Evolutionary conservation across 2,329 filamentous ascomycete species (phyloP), one percentile per base, ranked within the genome.

Genomic region (Neoarthrinium moseri): DNA sequence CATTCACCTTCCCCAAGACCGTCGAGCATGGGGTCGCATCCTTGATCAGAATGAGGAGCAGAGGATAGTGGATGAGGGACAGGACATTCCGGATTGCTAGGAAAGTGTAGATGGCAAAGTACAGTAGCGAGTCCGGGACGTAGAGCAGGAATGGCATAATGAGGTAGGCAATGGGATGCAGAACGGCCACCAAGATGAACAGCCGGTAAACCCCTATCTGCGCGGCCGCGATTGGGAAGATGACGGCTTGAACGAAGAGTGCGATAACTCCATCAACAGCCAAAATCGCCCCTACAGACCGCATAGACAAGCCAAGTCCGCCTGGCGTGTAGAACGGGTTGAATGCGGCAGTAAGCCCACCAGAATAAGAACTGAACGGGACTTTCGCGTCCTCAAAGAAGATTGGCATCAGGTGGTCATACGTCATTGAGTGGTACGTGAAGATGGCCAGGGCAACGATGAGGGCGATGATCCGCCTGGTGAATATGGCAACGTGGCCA

Each of bases 401-500:
- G 49, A 96, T 96, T 6, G 91, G 91, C 44, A 96, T 75, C 1
- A 96, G 78, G 62, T 95, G 89, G 60, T 96, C 92, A 67, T 89
- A 96, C 0, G 87, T 91, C 91, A 96, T 96, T 29, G 87, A 90
- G 68, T 96, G 91, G 63, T 95, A 95, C 4, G 90, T 94, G 70
- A 95, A 96, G 52, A 96, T 89, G 35, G 87, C 89, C 38, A 96
- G 71, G 2, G 91, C 86, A n/a, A 90, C 60, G 30, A 94, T 83
- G 43, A 96, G 80, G 65, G 87, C 84, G 54, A 88, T 72, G 49
- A 96, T 84, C 32, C 79, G 80, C 65, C 74, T 74, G 64, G 70
- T 74, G 65, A 77, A 80, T 49, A 79, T 73, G 56, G 60, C 72
- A 46, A 52, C 52, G 20, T 61, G 56, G 47, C 60, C 63, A 4